Conservation (phyloP, 768 basidiomycete species). For the Hygrocybe coccinea region DNA sequence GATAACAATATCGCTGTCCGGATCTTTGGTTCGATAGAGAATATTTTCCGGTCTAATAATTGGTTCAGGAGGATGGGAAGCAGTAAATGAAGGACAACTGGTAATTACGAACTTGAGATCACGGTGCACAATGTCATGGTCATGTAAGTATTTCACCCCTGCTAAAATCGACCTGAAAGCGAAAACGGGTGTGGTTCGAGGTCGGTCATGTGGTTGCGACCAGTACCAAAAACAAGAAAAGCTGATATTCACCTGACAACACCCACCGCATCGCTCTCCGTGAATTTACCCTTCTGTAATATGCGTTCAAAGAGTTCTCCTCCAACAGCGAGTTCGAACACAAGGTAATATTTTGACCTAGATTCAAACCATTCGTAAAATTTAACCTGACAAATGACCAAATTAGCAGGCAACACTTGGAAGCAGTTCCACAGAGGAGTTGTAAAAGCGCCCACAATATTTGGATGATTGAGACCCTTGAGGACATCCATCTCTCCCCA, state of each 20-base stretch:
- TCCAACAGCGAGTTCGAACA: slow-evolving; percentile 89
- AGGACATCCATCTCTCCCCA: slow-evolving; percentile 94
- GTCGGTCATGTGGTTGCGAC: neutral
- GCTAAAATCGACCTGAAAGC: slow-evolving; percentile 70
- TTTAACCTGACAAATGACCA: slow-evolving; percentile 58
- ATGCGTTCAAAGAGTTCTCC: slow-evolving; percentile 95
- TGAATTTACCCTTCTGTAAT: slow-evolving; percentile 80
- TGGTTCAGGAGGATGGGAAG: slow-evolving; percentile 1
- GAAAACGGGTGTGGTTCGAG: neutral
- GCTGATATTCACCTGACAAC: slow-evolving; percentile 57
- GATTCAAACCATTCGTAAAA: slow-evolving; percentile 98
- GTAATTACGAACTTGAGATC: slow-evolving; percentile 72
- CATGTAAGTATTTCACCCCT: slow-evolving; percentile 85
- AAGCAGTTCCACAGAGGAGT: neutral
- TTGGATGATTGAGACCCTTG: slow-evolving; percentile 83
- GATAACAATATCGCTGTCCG: slow-evolving; percentile 84
- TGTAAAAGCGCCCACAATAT: slow-evolving; percentile 58
- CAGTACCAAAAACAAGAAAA: too few species aligned
- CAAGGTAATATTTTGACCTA: slow-evolving; percentile 89
- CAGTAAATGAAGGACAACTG: neutral
- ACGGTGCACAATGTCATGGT: slow-evolving; percentile 90
- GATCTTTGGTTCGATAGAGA: slow-evolving; percentile 74
- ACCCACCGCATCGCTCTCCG: slow-evolving; percentile 81
- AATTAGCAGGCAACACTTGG: neutral
- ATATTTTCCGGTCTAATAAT: slow-evolving; percentile 85